These are phyloP conservation scores for Lactifluus echinatus DNA, from an alignment of 768 basidiomycete species.

Conservation along the genomic window DNA sequence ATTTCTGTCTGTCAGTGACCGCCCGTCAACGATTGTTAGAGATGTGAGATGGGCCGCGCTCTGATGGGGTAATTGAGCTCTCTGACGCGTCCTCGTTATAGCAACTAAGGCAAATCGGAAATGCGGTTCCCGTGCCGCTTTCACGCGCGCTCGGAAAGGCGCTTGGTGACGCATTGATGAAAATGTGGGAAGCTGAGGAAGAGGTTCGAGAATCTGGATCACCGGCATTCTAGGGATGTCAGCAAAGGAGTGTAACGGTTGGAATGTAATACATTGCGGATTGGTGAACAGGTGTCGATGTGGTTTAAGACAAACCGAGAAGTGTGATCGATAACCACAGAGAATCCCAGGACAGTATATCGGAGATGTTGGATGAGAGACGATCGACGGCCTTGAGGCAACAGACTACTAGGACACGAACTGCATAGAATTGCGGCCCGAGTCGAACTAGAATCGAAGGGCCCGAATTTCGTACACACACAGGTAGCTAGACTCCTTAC, in stretches of 20 bases:
- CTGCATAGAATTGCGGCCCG: background rate
- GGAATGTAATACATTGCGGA: background rate
- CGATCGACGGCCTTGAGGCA: background rate
- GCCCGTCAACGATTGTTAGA: conserved; percentile 29
- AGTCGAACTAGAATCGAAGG: background rate
- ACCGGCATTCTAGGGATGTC: background rate
- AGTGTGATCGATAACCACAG: too few species aligned
- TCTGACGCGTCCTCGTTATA: conserved; percentile 24
- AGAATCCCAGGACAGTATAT: too few species aligned
- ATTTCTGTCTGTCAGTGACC: conserved; percentile 43
- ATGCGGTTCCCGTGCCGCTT: conserved; percentile 68
- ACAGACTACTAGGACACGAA: background rate
- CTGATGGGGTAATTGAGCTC: background rate
- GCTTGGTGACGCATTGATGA: conserved; percentile 37
- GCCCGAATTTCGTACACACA: background rate
- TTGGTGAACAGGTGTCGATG: background rate
- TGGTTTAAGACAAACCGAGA: too few species aligned
- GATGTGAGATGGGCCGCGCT: conserved; percentile 40
- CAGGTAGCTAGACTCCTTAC: background rate
- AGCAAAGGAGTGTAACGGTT: background rate
- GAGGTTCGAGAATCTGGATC: conserved; percentile 8
- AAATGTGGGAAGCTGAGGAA: conserved; percentile 21
- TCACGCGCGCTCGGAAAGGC: conserved; percentile 51
- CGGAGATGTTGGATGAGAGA: background rate
- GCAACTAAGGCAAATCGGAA: conserved; percentile 74